These are phyloP conservation scores for Mortierella antarctica DNA, from an alignment of 192 early-diverging fungal genomes.

Conservation along the genomic window DNA sequence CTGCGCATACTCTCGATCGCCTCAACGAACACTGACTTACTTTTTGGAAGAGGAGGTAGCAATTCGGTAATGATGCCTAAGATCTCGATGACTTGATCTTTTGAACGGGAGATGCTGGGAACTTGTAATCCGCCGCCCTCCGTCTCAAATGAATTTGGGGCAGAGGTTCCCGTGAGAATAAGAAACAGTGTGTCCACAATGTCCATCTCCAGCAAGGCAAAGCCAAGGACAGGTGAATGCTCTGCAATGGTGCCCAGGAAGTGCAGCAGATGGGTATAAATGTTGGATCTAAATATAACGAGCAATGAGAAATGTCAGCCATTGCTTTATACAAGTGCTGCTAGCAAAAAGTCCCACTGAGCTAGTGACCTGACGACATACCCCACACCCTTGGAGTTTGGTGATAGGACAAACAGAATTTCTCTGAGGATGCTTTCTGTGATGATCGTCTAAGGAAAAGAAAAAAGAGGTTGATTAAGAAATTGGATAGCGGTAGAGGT, in stretches of 20 bases:
- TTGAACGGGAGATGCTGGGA: slow-evolving; percentile 48
- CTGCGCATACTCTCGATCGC: too few relatives aligned
- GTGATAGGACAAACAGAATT: slow-evolving; percentile 66
- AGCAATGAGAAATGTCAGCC: not conserved
- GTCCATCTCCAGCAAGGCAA: slow-evolving; percentile 53
- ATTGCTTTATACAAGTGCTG: not conserved
- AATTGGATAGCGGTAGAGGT: not conserved
- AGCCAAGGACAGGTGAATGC: slow-evolving; percentile 62
- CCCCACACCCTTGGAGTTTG: slow-evolving; percentile 51
- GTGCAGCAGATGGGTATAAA: slow-evolving; percentile 68
- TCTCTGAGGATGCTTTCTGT: slow-evolving; percentile 65
- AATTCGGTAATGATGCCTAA: slow-evolving; percentile 66
- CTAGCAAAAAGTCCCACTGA: too few relatives aligned
- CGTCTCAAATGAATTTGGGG: slow-evolving; percentile 21
- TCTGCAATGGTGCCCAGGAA: slow-evolving; percentile 65
- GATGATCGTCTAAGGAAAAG: slow-evolving; percentile 62
- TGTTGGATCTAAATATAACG: slow-evolving; percentile 19
- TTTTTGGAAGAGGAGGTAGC: slow-evolving; percentile 68
- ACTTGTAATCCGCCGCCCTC: slow-evolving; percentile 14
- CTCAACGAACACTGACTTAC: slow-evolving; percentile 4
- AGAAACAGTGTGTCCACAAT: slow-evolving; percentile 59
- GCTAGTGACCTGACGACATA: not conserved
- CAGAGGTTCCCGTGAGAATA: slow-evolving; percentile 51
- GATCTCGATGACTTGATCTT: slow-evolving; percentile 67
- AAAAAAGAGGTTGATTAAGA: too few relatives aligned